Evolutionary conservation across 73 alveolate genomes (phyloP).

Genomic region (Paramecium sexaurelia): DNA sequence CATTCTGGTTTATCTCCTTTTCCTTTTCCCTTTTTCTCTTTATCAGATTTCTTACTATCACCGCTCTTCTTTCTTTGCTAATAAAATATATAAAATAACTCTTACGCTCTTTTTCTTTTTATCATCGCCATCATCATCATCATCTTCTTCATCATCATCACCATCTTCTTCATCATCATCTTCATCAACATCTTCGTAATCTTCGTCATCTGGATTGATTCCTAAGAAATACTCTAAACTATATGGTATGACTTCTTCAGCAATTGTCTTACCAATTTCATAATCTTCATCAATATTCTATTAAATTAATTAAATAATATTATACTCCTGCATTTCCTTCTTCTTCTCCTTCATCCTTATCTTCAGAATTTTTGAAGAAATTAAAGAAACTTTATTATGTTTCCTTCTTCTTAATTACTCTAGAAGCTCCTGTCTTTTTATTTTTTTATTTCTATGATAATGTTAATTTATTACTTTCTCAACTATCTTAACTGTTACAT

Average conservation of each 20-base stretch:
- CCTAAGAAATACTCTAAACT: conserved; percentile 95
- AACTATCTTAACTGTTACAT: conserved; percentile 88
- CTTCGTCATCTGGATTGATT: conserved; percentile 84
- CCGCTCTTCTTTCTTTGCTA: conserved; percentile 52
- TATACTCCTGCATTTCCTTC: conserved; percentile 20
- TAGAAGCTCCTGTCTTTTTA: conserved; percentile 87
- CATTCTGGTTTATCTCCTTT: conserved; percentile 32
- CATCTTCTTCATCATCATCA: conserved; percentile 16
- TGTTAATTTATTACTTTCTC: conserved; percentile 58
- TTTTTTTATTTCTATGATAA: conserved; percentile 85
- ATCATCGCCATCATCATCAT: conserved; percentile 15
- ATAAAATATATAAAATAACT: background rate
- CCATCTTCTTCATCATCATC: conserved; percentile 75
- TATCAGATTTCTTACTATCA: conserved; percentile 38
- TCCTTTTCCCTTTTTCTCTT: conserved; percentile 23
- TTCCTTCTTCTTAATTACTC: conserved; percentile 81
- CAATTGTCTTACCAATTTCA: conserved; percentile 91
- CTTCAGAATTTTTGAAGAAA: conserved; percentile 90
- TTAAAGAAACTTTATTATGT: conserved; percentile 85
- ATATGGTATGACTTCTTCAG: conserved; percentile 94
- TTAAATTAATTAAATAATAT: background rate
- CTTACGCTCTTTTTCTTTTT: conserved; percentile 22
- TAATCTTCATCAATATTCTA: conserved; percentile 69
- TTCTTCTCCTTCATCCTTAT: conserved; percentile 77
- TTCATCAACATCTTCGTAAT: conserved; percentile 74